Base-by-base conservation (phyloP, 176 grass and related monocot species). In the Carex pumila region DNA sequence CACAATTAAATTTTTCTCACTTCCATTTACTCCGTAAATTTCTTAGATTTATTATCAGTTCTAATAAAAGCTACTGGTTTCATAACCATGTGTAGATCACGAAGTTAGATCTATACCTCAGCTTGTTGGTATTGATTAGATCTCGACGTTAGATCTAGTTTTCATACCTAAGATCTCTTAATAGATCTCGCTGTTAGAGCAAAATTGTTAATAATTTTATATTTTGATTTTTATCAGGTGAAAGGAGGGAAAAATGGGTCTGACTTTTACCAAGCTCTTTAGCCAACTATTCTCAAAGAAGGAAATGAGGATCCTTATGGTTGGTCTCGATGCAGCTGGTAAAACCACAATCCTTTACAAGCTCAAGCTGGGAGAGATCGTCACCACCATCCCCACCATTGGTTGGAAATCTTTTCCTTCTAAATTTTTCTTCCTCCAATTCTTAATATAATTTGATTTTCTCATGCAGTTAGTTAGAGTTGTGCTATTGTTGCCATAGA, bases 251-350 rank as follows among this genome's bases (percentile, higher is more conserved):
- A 68, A 30, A 17, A 83, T 83, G 81, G 81, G 81, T 45, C 81
- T 83, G 61, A 83, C 81, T 50, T 83, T 83, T 66, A 83, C 81
- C 37, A 83, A 83, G 81, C 81, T 83, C 13, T 83, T 83, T 52
- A 83, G 81, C 81, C 81, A 83, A 52, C 81, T 83, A 22, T 83
- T 83, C 81, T 83, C 81, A 18, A 83, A 83, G 81, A 83, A 83
- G 81, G 81, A 83, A 63, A 83, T 83, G 81, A 67, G 81, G 61
- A 83, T 83, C 81, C 81, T 83, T 31, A 83, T 83, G 81, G 81
- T 83, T 1, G 81, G 81, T 83, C 81, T 83, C 43, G 81, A 83
- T 55, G 81, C 81, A 14, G 81, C 81, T 55, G 81, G 81, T 83
- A 83, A 83, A 66, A 83, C 81, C 58, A 83, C 81, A 6, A 83